Base-by-base conservation (phyloP, 441 rosid species). In the Viola pubescens region DNA sequence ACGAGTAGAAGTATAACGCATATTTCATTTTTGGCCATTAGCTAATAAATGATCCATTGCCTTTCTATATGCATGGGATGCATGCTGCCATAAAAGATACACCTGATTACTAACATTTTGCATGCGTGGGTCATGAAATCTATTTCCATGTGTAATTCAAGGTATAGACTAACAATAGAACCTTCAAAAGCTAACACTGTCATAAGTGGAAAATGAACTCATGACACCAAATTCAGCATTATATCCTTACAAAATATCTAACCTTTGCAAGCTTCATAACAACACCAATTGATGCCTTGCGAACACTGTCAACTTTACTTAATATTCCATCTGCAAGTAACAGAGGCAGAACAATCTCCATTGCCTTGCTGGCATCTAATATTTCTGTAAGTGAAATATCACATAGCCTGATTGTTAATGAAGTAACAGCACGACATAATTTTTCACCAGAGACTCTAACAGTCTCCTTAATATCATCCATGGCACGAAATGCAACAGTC, bases 381-480 rank as follows among this genome's bases (percentile, higher is more conserved):
- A 78, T 65, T 76, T 88, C 96, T 59, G 94, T 90, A 56, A 90
- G 95, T n/a, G 84, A 74, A 58, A 86, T 80, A 79, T 94, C 95
- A 69, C 99, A 90, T 26, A 94, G 88, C 78, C 96, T 82, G 75
- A 86, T 77, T 7, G 99, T 90, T 73, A 94, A 73, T 51, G 96
- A 84, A 55, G 88, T 82, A 71, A 83, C 78, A 56, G 81, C 65
- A 63, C 89, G 89, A 52, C 96, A 88, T 76, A 94, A 74, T 73
- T 79, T 90, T 75, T 90, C 97, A 60, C 96, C 99, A 54, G 99
- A 89, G 81, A 79, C 85, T 74, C 97, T 80, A 69, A 94, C 99
- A 69, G 97, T 90, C 81, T 94, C 99, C 79, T 94, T 94, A 64
- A 90, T 88, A 82, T 94, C 99, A 83, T 94, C 97, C 99, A 94